A percentile compares a stretch with the other conserved stretches of the same genome.
Evolutionary conservation across 1,284 basidiomycete genomes (phyloP).

Genomic region (Baeospora myosura): DNA sequence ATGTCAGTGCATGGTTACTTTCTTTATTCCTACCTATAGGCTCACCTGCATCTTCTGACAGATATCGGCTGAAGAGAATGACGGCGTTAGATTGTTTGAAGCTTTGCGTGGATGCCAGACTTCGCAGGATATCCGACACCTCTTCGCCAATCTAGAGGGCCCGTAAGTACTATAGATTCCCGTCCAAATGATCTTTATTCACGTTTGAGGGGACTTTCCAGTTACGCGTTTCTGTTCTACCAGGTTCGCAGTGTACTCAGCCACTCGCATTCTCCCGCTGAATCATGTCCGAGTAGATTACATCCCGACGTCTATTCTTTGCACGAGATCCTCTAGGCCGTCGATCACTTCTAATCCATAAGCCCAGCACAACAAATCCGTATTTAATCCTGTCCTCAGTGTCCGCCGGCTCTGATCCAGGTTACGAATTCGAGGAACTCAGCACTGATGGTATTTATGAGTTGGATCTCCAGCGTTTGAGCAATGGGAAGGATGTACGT

Average conservation of each 20-base stretch:
- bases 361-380: constrained; percentile 39
- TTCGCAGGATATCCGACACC: constrained; percentile 35
- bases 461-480: constrained; percentile 34
- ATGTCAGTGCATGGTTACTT: constrained; percentile 33
- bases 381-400: constrained; percentile 62
- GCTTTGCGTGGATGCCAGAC: constrained; percentile 34
- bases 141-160: constrained; percentile 71
- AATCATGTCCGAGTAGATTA: constrained; percentile 30
- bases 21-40: neutral
- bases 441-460: constrained; percentile 51
- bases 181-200: constrained; percentile 6
- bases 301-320: constrained; percentile 55
- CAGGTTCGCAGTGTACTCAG: constrained; percentile 40
- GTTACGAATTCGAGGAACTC: constrained; percentile 54
- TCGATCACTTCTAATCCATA: constrained; percentile 76
- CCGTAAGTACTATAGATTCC: constrained; percentile 53
- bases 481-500: constrained; percentile 20
- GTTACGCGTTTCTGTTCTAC: constrained; percentile 81
- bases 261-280: neutral
- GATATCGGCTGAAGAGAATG: constrained; percentile 63
- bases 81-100: constrained; percentile 65
- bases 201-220: constrained; percentile 21
- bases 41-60: constrained; percentile 12
- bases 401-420: constrained; percentile 40
- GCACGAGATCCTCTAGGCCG: constrained; percentile 88